Base-by-base conservation (phyloP, 441 rosid genomes). In the Syzygium syzygioides region DNA sequence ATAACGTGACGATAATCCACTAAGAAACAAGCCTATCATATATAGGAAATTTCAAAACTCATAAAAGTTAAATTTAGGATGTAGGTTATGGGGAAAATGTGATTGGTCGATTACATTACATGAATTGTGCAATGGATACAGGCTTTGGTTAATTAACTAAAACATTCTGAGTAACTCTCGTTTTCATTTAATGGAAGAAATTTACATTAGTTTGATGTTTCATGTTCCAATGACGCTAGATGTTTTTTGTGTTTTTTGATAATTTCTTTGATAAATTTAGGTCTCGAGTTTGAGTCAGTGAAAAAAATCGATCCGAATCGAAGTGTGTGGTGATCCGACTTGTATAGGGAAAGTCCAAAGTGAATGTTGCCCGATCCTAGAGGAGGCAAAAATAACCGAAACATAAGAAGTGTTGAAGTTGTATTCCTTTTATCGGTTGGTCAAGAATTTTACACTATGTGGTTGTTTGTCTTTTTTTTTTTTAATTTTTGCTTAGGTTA, bases 391-490 rank as follows among this genome's bases (percentile, higher is more conserved):
- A 60, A 60, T 60, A 5, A 60, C 18, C 18, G 1, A 0, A 28
- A 60, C 66, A 60, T 60, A 13, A 3, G 13, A 5, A 0, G 8
- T 60, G 32, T 60, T 26, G 64, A 26, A 59, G 64, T 59, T 26
- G 5, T 59, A 26, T 26, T 26, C 30, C 64, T 59, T 4, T 59
- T 59, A 10, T 59, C 23, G 26, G 30, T 59, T 59, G 64, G 30
- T 15, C 26, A 59, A 59, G 30, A 5, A 26, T 59, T 26, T 59
- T 28, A 28, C 32, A 60, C 28, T 60, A 28, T 60, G 66, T 60
- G 28, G 32, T 7, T 28, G 18, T 60, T 28, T 0, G 32, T 28
- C 66, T 28, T 28, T 60, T 60, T 60, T 0, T 12, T 0, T 60
- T 57, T 60, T 28, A 6, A 60, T 6, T 14, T 60, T 60, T 60